A percentile compares a stretch with the other conserved stretches of the same genome.
phyloP scores from a whole-genome alignment of 192 early-diverging fungal species.

The Dissophora globulifera region DNA sequence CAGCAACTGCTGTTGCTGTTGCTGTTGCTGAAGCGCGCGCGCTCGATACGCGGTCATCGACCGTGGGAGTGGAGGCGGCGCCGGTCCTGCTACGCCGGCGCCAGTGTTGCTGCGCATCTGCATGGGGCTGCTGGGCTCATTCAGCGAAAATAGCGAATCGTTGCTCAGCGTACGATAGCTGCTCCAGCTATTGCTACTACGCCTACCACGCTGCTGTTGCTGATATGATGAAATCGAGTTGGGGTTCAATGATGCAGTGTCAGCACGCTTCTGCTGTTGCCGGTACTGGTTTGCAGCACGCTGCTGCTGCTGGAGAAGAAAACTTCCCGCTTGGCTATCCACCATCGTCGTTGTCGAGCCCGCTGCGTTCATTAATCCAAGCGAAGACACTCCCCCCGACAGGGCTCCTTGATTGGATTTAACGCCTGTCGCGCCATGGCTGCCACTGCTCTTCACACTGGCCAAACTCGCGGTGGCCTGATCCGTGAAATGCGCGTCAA shows the following conservation, averaged over 20 bases:
- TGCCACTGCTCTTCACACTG: neutral
- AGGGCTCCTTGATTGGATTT: no score
- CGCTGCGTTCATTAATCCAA: no score
- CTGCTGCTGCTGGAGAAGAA: slow-evolving; percentile 42
- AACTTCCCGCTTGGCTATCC: slow-evolving; percentile 34
- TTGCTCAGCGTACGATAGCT: slow-evolving; percentile 44
- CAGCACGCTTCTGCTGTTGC: slow-evolving; percentile 34
- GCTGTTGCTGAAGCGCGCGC: slow-evolving; percentile 24
- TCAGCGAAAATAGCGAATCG: slow-evolving; percentile 33
- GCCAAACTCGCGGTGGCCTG: slow-evolving; percentile 54
- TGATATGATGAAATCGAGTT: slow-evolving; percentile 14
- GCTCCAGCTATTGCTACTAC: slow-evolving; percentile 48
- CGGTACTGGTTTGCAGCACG: slow-evolving; percentile 42
- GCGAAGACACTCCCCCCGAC: no score
- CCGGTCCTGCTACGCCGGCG: neutral
- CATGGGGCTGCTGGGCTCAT: slow-evolving; percentile 6
- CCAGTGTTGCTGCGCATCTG: slow-evolving; percentile 5
- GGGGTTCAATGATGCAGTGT: slow-evolving; percentile 48
- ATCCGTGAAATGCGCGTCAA: slow-evolving; percentile 75
- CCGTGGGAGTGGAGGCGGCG: neutral
- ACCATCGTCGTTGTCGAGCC: no score
- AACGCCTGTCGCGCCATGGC: neutral
- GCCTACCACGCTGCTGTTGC: slow-evolving; percentile 24
- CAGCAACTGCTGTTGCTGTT: slow-evolving; percentile 9
- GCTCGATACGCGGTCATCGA: slow-evolving; percentile 4